Percentiles rank a stretch among this genome's conserved stretches.
phyloP scores from a whole-genome alignment of 2,329 filamentous ascomycete species.

The Ramularia endophylla region DNA sequence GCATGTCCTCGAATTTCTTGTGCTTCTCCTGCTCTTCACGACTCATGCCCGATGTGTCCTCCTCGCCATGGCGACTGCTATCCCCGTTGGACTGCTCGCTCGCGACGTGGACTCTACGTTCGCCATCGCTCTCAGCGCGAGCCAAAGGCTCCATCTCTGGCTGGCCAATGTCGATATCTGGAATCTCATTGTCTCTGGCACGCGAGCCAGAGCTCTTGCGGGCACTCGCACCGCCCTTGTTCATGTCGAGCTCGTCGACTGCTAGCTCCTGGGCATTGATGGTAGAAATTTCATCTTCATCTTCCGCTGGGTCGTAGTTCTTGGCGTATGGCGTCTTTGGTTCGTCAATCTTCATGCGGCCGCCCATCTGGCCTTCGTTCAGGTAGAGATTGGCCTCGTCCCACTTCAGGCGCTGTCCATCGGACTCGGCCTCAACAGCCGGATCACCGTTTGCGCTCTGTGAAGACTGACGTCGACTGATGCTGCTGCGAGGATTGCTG shows the following conservation, averaged over 20 bases:
- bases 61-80: slow-evolving; percentile 52
- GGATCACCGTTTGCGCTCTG: slow-evolving; percentile 21
- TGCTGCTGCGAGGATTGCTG: slow-evolving; percentile 60
- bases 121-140: slow-evolving; percentile 38
- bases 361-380: slow-evolving; percentile 89
- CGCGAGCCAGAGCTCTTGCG: slow-evolving; percentile 21
- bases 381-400: slow-evolving; percentile 97
- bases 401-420: slow-evolving; percentile 82
- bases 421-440: slow-evolving; percentile 46
- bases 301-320: slow-evolving; percentile 84
- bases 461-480: slow-evolving; percentile 66
- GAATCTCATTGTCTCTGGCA: slow-evolving; percentile 69
- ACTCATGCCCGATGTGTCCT: slow-evolving; percentile 49
- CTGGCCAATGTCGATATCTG: slow-evolving; percentile 85
- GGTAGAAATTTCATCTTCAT: slow-evolving; percentile 66
- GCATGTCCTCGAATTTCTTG: slow-evolving; percentile 78
- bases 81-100: slow-evolving; percentile 35
- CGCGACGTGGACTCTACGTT: slow-evolving; percentile 80
- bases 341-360: slow-evolving; percentile 98
- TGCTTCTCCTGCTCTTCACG: slow-evolving; percentile 85
- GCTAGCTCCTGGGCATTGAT: slow-evolving; percentile 66
- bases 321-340: slow-evolving; percentile 96
- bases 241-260: slow-evolving; percentile 61
- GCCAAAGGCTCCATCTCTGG: slow-evolving; percentile 56
- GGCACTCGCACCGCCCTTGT: slow-evolving; percentile 36